Evolutionary conservation across 73 alveolate genomes (phyloP).

Genomic region (Stentor roeselii): DNA sequence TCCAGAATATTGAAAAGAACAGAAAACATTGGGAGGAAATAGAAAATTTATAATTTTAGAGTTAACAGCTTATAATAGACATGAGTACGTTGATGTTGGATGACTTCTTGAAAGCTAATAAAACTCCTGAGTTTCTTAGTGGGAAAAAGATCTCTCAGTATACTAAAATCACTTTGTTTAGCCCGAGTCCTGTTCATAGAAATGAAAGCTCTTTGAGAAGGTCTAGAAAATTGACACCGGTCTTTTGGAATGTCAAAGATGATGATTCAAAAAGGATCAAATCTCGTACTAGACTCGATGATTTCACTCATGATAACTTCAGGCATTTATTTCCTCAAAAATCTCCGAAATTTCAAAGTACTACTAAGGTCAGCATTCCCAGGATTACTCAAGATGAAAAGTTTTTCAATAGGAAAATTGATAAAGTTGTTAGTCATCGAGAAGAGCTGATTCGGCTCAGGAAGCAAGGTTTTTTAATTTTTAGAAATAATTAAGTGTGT

Average conservation of each 20-base stretch:
- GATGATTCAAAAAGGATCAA: background rate
- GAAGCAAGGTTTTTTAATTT: background rate
- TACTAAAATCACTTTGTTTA: too few relatives aligned
- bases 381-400: background rate
- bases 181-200: too few relatives aligned
- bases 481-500: background rate
- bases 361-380: background rate
- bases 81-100: too few relatives aligned
- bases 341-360: background rate
- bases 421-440: background rate
- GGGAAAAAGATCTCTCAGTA: too few relatives aligned
- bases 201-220: too few relatives aligned
- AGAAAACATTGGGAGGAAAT: constrained; percentile 18
- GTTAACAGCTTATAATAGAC: too few relatives aligned
- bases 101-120: too few relatives aligned
- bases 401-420: background rate
- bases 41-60: constrained; percentile 13
- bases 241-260: background rate
- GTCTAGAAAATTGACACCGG: background rate
- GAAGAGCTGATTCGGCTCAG: background rate
- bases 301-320: background rate
- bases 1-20: constrained; percentile 13
- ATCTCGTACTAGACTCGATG: background rate
- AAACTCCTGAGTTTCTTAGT: too few relatives aligned
- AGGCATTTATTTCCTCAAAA: background rate